Conservation (phyloP, 2,329 filamentous ascomycete species). For the Biscogniauxia mediterranea region DNA sequence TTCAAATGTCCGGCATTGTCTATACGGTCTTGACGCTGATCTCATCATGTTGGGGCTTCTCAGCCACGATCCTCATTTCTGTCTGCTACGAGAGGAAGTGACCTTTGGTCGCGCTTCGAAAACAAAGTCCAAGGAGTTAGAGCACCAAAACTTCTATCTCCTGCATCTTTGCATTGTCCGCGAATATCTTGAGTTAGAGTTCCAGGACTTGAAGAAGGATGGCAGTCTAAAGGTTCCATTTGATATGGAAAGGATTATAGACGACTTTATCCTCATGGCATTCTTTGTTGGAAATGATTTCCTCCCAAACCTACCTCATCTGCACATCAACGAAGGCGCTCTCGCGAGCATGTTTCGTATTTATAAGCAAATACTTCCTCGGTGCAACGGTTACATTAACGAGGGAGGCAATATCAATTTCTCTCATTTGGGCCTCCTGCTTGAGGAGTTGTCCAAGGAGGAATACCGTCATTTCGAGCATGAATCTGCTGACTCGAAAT, state of each 20-base stretch:
- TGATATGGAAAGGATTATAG: conserved; percentile 93
- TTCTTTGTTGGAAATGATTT: conserved; percentile 99
- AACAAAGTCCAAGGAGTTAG: conserved; percentile 89
- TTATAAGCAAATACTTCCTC: conserved; percentile 87
- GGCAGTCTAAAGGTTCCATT: conserved; percentile 74
- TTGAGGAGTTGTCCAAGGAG: conserved; percentile 82
- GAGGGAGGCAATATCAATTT: conserved; percentile 92
- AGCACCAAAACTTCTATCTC: conserved; percentile 98
- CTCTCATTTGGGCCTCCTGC: conserved; percentile 69
- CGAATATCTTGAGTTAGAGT: conserved; percentile 95
- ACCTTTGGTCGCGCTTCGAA: conserved; percentile 89
- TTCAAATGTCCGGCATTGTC: conserved; percentile 89
- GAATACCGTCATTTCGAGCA: conserved; percentile 92
- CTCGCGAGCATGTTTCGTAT: conserved; percentile 95
- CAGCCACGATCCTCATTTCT: conserved; percentile 98
- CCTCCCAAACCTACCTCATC: conserved; percentile 88
- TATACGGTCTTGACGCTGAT: conserved; percentile 96
- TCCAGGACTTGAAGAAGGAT: conserved; percentile 81
- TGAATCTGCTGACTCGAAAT: conserved; percentile 83
- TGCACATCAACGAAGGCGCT: conserved; percentile 98
- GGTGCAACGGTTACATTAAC: conserved; percentile 92
- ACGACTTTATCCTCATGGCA: conserved; percentile 99
- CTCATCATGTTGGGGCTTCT: conserved; percentile 97
- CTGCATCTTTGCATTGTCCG: conserved; percentile 97
- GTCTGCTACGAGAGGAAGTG: conserved; percentile 92